Base-by-base conservation (phyloP, 768 basidiomycete genomes). In the Erythrobasidium yunnanense region DNA sequence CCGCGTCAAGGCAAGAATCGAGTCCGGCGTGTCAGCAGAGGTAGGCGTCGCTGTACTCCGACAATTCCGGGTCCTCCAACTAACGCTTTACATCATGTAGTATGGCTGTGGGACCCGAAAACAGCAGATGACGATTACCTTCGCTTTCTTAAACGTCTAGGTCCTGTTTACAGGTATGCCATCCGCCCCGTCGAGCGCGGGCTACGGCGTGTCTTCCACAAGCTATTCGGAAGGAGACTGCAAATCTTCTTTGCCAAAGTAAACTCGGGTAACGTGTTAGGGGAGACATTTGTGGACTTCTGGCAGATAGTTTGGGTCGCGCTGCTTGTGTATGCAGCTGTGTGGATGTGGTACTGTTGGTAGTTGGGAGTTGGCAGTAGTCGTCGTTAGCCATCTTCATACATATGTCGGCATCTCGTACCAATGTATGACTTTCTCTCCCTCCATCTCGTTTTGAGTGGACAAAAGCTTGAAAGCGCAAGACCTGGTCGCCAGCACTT, bases 71-170 rank as follows among this genome's bases (percentile, higher is more conserved):
- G 11, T 6, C 47, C 11, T 15, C 2, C 15, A 2, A 13, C 30
- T 63, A 18, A 30, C 25, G n/a, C 20, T 38, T 17, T 49, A 15
- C 27, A 18, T 4, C 45, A 2, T 15, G 47, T 49, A 63, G 60
- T 63, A n/a, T 63, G 60, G 60, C 47, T 51, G 38, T 63, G 60
- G 60, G 60, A 63, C 42, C 60, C 60, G 4, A 45, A 63, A 63
- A 27, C 60, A 18, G 49, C 49, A 15, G 60, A 63, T n/a, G 60
- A 63, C 15, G 60, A 63, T 23, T 33, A 63, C 38, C 33, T 63
- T 2, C 8, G 46, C 15, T 49, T 63, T 30, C 34, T 63, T 46
- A 63, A 63, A 25, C 60, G 46, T 22, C 47, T 63, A 13, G 60
- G 60, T 6, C 60, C 60, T 3, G 29, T 51, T 3, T 63, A 63